Evolutionary conservation across 192 early-diverging fungal genomes (phyloP), one percentile per base, ranked within the genome.

Genomic region (Coemansia javaensis): DNA sequence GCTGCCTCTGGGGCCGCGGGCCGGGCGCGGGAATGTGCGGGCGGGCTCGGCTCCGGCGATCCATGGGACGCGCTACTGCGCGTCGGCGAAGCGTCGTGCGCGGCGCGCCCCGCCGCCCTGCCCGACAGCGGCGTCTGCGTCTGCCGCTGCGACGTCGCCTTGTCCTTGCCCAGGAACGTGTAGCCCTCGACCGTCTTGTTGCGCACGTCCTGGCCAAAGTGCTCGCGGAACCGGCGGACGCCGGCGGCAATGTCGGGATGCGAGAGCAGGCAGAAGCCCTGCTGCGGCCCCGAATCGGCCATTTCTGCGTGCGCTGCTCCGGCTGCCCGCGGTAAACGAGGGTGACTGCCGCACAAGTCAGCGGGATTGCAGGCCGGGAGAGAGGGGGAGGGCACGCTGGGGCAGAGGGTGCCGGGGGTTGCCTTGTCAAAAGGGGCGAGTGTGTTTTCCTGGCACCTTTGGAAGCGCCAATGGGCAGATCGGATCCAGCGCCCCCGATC

Each of bases 161-260:
- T 65, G 35, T 65, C 50, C 10, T 43, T 53, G 10, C 53, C 63
- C 4, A 74, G 54, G 34, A 74, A 74, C 24, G 70, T 62, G 50
- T 64, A 66, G n/a, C 70, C 70, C 39, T 74, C 70, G 21, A 47
- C 9, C 9, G 43, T 57, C 48, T 39, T 50, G 36, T 44, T 44
- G 23, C 48, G 44, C 4, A 57, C 53, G 9, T 60, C 54, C 21
- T 42, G 58, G 12, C 70, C 70, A 74, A 55, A 74, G 57, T 66
- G 63, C 47, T 62, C 49, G n/a, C 59, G 49, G 31, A 74, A 74
- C 17, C 31, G 51, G 5, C 57, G 44, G 20, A 74, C 45, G 5
- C 50, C 54, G 5, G 63, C 63, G 5, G 37, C 25, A 60, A 74
- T 66, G 18, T 66, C 59, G 2, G 70, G 50, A 12, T 55, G 42